These are phyloP conservation scores for Rhizopus microsporus DNA, from an alignment of 371 early-diverging fungal genomes.

Conservation along the genomic window DNA sequence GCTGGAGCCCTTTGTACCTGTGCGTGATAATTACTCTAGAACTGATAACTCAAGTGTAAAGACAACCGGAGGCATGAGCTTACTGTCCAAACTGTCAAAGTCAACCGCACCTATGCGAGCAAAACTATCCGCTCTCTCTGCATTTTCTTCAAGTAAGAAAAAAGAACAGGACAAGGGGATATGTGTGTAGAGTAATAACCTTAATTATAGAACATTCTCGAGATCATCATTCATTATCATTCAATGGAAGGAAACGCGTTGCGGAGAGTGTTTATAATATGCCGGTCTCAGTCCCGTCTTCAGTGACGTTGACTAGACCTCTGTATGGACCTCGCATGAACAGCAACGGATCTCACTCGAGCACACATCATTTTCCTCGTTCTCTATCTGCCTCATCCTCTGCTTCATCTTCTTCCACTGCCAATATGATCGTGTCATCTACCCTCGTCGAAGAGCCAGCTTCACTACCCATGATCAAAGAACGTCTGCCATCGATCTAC, in stretches of 20 bases:
- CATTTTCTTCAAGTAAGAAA: constrained; percentile 4
- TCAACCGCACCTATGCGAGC: constrained; percentile 39
- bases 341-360: constrained; percentile 6
- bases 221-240: constrained; percentile 20
- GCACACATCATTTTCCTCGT: constrained; percentile 6
- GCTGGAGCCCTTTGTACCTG: constrained; percentile 25
- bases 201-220: constrained; percentile 17
- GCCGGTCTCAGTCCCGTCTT: constrained; percentile 25
- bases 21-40: constrained; percentile 14
- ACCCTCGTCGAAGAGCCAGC: constrained; percentile 19
- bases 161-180: neutral
- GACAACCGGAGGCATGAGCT: constrained; percentile 23
- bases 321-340: neutral
- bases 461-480: constrained; percentile 14
- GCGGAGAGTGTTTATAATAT: constrained; percentile 49
- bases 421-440: constrained; percentile 16
- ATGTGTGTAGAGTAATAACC: neutral
- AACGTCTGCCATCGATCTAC: constrained; percentile 56
- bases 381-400: constrained; percentile 22
- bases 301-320: constrained; percentile 2
- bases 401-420: constrained; percentile 16
- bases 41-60: constrained; percentile 20
- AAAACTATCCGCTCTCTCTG: constrained; percentile 26
- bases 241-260: constrained; percentile 33
- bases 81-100: constrained; percentile 31